phyloP scores from a whole-genome alignment of 106 monocot genomes.

The Dendrobium nobile region DNA sequence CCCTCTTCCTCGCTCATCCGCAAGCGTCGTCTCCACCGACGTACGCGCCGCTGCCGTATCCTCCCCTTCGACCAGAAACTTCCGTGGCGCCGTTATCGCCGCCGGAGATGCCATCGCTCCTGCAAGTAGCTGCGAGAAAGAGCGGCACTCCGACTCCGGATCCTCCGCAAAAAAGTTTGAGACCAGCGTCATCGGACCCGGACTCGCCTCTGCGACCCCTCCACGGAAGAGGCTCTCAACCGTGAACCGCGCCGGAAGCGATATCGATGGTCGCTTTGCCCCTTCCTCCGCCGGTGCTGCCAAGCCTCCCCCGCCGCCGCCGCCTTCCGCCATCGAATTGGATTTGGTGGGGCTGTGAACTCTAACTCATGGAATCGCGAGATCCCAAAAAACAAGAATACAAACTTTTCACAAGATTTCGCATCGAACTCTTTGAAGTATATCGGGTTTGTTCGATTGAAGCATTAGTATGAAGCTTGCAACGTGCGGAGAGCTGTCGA shows the following conservation, averaged over 20 bases:
- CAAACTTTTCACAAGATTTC: not conserved
- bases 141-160: constrained; percentile 28
- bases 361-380: not conserved
- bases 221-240: constrained; percentile 29
- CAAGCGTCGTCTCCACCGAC: not conserved
- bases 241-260: constrained; percentile 24
- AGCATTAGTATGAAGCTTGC: not conserved
- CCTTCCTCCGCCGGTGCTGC: not conserved
- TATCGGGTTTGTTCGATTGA: not conserved
- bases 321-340: constrained; percentile 14
- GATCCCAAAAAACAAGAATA: not conserved
- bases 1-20: constrained; percentile 5
- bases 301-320: constrained; percentile 8
- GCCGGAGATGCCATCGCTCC: constrained; percentile 38
- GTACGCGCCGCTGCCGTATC: constrained; percentile 1
- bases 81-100: constrained; percentile 8
- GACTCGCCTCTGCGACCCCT: constrained; percentile 25
- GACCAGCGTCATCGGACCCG: constrained; percentile 42
- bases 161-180: constrained; percentile 42
- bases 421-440: not conserved
- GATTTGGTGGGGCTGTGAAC: not conserved
- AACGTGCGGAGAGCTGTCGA: not conserved
- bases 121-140: constrained; percentile 51
- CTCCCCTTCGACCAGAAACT: not conserved
- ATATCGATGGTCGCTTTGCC: constrained; percentile 14